Percentiles rank a stretch among this genome's conserved stretches.
phyloP scores from a whole-genome alignment of 768 basidiomycete genomes.

The Chalciporus chontae region DNA sequence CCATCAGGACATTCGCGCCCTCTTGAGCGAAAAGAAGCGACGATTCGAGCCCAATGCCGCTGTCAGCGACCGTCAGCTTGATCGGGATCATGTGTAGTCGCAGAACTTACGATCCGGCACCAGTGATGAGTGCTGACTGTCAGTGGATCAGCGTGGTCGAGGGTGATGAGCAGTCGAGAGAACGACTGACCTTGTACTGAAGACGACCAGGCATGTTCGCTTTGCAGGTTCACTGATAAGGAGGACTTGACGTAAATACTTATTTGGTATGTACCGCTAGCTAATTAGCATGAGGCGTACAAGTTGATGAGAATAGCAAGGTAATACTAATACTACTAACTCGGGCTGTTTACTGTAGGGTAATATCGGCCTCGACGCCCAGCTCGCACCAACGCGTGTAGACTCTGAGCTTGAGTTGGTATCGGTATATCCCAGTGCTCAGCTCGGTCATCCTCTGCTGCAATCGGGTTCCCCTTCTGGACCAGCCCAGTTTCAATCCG shows the following conservation, averaged over 20 bases:
- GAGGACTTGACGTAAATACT: neutral
- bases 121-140: constrained; percentile 79
- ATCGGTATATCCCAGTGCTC: neutral
- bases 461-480: neutral
- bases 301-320: neutral
- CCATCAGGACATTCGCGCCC: constrained; percentile 86
- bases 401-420: neutral
- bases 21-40: constrained; percentile 94
- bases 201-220: constrained; percentile 61
- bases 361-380: neutral
- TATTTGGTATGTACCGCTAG: neutral
- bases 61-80: constrained; percentile 32
- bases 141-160: constrained; percentile 11
- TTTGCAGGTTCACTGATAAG: neutral
- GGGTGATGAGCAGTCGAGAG: neutral
- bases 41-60: constrained; percentile 95
- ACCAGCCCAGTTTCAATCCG: constrained; percentile 17
- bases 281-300: neutral
- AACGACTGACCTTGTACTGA: constrained; percentile 51
- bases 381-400: neutral
- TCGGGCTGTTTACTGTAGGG: neutral
- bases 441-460: neutral
- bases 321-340: constrained; percentile 1
- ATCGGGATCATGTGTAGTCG: neutral
- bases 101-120: constrained; percentile 78